Conservation (phyloP, 2,329 filamentous ascomycete species). For the Arthrobotrys iridis region DNA sequence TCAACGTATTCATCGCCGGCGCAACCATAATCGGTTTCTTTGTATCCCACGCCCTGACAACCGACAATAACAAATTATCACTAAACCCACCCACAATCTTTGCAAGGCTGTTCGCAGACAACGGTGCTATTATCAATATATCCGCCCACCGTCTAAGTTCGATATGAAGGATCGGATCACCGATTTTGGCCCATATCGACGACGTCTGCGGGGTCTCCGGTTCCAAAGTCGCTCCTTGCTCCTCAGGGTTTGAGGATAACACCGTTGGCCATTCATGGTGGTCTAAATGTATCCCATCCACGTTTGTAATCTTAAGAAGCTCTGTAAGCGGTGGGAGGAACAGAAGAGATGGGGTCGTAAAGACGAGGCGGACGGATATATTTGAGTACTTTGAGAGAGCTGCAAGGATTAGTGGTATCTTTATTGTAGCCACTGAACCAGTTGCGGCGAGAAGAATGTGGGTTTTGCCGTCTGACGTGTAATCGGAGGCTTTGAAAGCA, state of each 20-base stretch:
- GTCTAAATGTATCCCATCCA: slow-evolving; percentile 83
- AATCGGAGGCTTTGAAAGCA: slow-evolving; percentile 59
- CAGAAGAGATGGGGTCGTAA: slow-evolving; percentile 76
- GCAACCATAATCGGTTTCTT: slow-evolving; percentile 79
- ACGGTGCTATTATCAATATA: slow-evolving; percentile 79
- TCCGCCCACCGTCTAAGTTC: slow-evolving; percentile 85
- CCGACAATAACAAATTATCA: slow-evolving; percentile 77
- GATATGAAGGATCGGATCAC: slow-evolving; percentile 84
- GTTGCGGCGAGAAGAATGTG: slow-evolving; percentile 74
- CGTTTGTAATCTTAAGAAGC: slow-evolving; percentile 72
- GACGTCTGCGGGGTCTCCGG: neutral
- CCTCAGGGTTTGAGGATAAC: slow-evolving; percentile 58
- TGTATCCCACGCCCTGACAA: slow-evolving; percentile 88
- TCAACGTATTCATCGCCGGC: slow-evolving; percentile 86
- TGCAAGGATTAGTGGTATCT: slow-evolving; percentile 74
- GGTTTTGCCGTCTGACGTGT: slow-evolving; percentile 65
- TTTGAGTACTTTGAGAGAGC: slow-evolving; percentile 63
- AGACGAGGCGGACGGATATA: slow-evolving; percentile 83
- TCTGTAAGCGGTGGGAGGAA: slow-evolving; percentile 75
- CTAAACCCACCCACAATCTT: slow-evolving; percentile 82
- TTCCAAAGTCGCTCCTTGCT: neutral
- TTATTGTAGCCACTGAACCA: slow-evolving; percentile 88
- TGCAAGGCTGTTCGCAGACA: slow-evolving; percentile 85
- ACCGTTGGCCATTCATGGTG: slow-evolving; percentile 81
- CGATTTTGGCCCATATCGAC: slow-evolving; percentile 51